Percentiles rank a stretch among this genome's conserved stretches.
These are phyloP conservation scores for Rhododendron simsii DNA, from an alignment of 148 eudicot species.

Conservation along the genomic window DNA sequence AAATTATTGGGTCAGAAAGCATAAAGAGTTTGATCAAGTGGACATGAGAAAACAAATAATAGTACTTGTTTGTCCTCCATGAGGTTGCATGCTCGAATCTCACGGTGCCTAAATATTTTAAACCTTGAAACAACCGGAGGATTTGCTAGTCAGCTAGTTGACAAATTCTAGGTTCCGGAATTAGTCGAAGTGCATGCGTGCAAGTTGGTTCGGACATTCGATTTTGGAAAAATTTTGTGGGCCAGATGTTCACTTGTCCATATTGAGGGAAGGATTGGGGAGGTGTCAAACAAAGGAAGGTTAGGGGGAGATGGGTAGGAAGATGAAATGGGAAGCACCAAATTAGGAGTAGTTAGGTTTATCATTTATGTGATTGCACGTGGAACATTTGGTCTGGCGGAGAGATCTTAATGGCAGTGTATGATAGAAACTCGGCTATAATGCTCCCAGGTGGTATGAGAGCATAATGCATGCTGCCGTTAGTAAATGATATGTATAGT, in stretches of 20 bases:
- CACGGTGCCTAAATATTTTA: background rate
- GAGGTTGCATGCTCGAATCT: background rate
- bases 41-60: background rate
- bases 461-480: too few species aligned
- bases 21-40: background rate
- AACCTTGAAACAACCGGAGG: background rate
- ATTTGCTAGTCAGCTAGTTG: background rate
- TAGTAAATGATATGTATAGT: too few species aligned
- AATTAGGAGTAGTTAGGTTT: background rate
- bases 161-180: fast-evolving
- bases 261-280: background rate
- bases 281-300: background rate
- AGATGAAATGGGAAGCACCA: constrained; percentile 49
- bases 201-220: background rate
- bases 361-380: background rate
- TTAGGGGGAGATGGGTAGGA: constrained; percentile 48
- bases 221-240: background rate
- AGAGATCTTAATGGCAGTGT: background rate
- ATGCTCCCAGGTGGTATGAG: too few species aligned
- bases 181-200: background rate
- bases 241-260: background rate
- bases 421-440: too few species aligned
- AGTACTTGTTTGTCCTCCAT: background rate
- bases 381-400: constrained; percentile 1
- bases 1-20: too few species aligned